Evolutionary conservation across 192 early-diverging fungal genomes (phyloP).

Genomic region (Entomortierella chlamydospora): DNA sequence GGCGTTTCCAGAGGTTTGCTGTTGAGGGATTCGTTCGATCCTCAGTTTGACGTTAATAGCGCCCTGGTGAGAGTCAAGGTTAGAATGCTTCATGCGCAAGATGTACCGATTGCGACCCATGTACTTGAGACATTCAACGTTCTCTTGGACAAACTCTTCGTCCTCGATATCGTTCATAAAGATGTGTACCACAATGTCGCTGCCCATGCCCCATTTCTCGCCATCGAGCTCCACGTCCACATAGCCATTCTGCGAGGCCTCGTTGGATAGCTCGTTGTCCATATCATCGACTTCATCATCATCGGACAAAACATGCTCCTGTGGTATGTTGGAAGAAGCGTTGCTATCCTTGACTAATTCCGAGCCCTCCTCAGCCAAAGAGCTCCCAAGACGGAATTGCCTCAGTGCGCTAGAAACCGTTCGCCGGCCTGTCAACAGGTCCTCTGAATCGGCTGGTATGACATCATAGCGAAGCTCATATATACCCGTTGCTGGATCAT

Average conservation of each 20-base stretch:
- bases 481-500: conserved; percentile 47
- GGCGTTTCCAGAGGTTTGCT: conserved; percentile 10
- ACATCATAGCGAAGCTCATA: conserved; percentile 57
- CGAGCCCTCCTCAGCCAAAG: conserved; percentile 10
- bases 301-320: conserved; percentile 32
- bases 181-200: conserved; percentile 49
- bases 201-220: conserved; percentile 49
- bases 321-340: conserved; percentile 27
- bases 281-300: conserved; percentile 36
- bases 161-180: conserved; percentile 56
- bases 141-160: conserved; percentile 51
- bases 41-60: conserved; percentile 48
- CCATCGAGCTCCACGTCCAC: conserved; percentile 57
- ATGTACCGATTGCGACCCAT: conserved; percentile 51
- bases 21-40: conserved; percentile 42
- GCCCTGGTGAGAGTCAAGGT: conserved; percentile 28
- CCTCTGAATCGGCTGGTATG: conserved; percentile 37
- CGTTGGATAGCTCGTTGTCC: conserved; percentile 13
- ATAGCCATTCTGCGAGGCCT: conserved; percentile 14
- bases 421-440: conserved; percentile 15
- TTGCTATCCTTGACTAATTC: conserved; percentile 12
- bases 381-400: conserved; percentile 27
- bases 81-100: conserved; percentile 50
- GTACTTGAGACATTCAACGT: conserved; percentile 54
- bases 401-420: conserved; percentile 34